Evolutionary conservation across 2,329 filamentous ascomycete genomes (phyloP), one percentile per base, ranked within the genome.

Genomic region (Paecilomyces fulvus): DNA sequence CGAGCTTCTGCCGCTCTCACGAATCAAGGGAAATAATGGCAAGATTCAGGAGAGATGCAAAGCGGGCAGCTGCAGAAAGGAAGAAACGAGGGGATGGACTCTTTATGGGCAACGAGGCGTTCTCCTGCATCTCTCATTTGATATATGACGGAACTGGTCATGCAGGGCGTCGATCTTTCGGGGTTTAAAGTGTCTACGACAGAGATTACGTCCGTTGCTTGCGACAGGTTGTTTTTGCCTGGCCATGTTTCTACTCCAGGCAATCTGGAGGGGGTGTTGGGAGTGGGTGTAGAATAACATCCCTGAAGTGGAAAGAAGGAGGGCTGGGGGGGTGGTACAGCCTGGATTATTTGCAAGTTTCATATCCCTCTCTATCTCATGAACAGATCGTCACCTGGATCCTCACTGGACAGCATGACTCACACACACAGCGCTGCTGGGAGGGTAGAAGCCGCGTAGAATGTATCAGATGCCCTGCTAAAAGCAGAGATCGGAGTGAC

Each of bases 131-230:
- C 65, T 75, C 71, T 72, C 70, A 75, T 75, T 75, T 74, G 73
- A 74, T 72, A 73, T 71, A 67, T 67, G 67, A 67, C 66, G 67
- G 65, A 65, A 67, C 64, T 67, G 70, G 73, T 75, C 73, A 75
- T 75, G 73, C 73, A 75, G 69, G 68, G 63, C 65, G 71, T 73
- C 70, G 71, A 75, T 75, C 73, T 66, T 67, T 43, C 65, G 68
- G 69, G 70, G 68, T 66, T 72, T 71, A 64, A 67, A 43, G 1
- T 5, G 37, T 63, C 63, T 58, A 57, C 60, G 62, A 65, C 64
- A 58, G 58, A 58, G 58, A 65, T 69, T 65, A 66, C 63, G 57
- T 63, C 58, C 61, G 48, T 59, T 62, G 53, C 59, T 57, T 57
- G 50, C n/a, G 49, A 33, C 28, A 12, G 14, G 14, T 5, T n/a